Evolutionary conservation across 2,329 filamentous ascomycete species (phyloP), one percentile per base, ranked within the genome.

Genomic region (Diaporthe caulivora): DNA sequence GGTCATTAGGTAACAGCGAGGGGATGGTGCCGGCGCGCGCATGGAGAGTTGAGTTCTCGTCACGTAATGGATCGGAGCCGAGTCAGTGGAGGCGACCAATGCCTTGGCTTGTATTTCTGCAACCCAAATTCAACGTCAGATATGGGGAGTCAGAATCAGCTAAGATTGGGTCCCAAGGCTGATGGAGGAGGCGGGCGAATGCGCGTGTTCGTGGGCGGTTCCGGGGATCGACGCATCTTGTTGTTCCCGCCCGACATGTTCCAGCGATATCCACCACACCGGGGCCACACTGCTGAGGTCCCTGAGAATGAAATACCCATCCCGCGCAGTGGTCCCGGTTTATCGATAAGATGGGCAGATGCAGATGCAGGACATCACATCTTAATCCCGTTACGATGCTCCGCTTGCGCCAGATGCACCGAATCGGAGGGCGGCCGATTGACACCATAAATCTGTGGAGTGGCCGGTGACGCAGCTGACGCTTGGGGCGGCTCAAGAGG

Each of bases 1-100:
- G 80, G 75, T 79, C 79, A 87, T 87, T 87, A 87, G 84, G 83
- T 86, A 85, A 87, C 58, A 85, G 82, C 85, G 86, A 85, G 81
- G 78, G 79, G 76, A 70, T 74, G 60, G 31, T 74, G 73, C 71
- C 76, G 76, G 74, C 75, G 74, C 77, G 75, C 77, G 79, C 80
- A 80, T 81, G 79, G 78, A 75, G 78, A 79, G 76, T 77, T 77
- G 80, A 82, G 82, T 82, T 83, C 80, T 77, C 84, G 78, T 87
- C 84, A 87, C 86, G 86, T 87, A 87, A 87, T 86, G 80, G 81
- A 77, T 80, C 80, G 78, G 79, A 76, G 79, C 78, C 80, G 80
- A 82, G 80, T 80, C 81, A 81, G 75, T 49, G 44, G 37, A 57
- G 49, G 72, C 42, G 51, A 70, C 74, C 74, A 75, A 75, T 75